Conservation (phyloP, 1,284 basidiomycete species). For the Hemileia vastatrix region DNA sequence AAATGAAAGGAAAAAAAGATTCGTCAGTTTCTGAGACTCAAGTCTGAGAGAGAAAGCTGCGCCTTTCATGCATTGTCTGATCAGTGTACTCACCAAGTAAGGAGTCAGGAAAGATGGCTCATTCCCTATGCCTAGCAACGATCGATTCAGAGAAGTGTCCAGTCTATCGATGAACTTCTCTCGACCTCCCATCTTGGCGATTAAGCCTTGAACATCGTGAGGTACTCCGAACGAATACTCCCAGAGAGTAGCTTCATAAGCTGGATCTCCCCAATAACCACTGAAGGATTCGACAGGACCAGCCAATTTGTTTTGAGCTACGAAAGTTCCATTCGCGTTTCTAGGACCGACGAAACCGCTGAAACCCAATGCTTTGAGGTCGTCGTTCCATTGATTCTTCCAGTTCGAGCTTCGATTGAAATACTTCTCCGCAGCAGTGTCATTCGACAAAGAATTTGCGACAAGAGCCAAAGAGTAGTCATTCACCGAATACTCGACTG, state of each 20-base stretch:
- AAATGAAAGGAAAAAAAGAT: background rate
- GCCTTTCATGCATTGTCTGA: background rate
- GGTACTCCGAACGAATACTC: slow-evolving; percentile 26
- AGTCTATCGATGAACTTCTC: slow-evolving; percentile 23
- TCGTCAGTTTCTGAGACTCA: background rate
- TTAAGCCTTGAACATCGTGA: slow-evolving; percentile 27
- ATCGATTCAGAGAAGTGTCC: slow-evolving; percentile 20
- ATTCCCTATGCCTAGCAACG: slow-evolving; percentile 26
- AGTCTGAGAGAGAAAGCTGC: background rate
- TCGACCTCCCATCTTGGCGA: slow-evolving; percentile 27
- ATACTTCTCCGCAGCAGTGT: slow-evolving; percentile 3
- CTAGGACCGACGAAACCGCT: slow-evolving; percentile 26
- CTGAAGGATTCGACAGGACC: background rate
- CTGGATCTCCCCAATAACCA: slow-evolving; percentile 22
- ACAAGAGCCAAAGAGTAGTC: slow-evolving; percentile 30
- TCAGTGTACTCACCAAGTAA: slow-evolving; percentile 3
- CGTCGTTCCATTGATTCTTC: slow-evolving; percentile 28
- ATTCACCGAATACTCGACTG: slow-evolving; percentile 30
- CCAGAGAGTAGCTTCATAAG: slow-evolving; percentile 30
- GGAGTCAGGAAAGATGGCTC: slow-evolving; percentile 27
- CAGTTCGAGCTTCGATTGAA: slow-evolving; percentile 11
- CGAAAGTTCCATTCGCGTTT: slow-evolving; percentile 15
- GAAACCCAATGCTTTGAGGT: slow-evolving; percentile 21
- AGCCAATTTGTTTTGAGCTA: background rate
- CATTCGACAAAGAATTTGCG: slow-evolving; percentile 9